These are phyloP conservation scores for Astragalus membranaceus DNA, from an alignment of 306 rosid genomes.

Conservation along the genomic window DNA sequence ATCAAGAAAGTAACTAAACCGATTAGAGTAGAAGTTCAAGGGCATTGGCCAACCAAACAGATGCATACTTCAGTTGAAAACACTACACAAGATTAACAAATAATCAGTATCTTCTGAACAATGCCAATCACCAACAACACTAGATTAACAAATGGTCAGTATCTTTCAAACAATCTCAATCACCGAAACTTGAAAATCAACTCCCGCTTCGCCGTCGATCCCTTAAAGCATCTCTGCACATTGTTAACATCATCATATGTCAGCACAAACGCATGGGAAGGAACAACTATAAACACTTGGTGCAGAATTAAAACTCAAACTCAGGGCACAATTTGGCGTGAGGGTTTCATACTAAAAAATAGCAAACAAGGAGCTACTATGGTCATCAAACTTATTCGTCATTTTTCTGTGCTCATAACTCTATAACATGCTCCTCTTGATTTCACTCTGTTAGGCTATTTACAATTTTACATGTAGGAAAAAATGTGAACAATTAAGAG, in stretches of 20 bases:
- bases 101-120: too few species aligned
- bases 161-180: constrained; percentile 33
- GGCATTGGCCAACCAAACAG: constrained; percentile 64
- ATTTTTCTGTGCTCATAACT: not conserved
- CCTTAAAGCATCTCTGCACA: constrained; percentile 66
- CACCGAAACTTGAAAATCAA: constrained; percentile 30
- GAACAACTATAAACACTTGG: not conserved
- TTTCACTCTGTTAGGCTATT: too few species aligned
- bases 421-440: too few species aligned
- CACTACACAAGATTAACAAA: not conserved
- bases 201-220: constrained; percentile 76
- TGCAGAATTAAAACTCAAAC: not conserved
- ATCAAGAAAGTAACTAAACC: constrained; percentile 60
- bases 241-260: constrained; percentile 4
- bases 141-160: constrained; percentile 43
- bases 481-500: not conserved
- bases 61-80: too few species aligned
- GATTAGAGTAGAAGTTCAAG: constrained; percentile 57
- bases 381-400: not conserved
- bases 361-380: not conserved
- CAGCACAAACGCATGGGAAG: constrained; percentile 10
- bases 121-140: constrained; percentile 18
- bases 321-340: not conserved
- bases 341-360: not conserved
- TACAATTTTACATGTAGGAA: not conserved